Percentiles rank a stretch among this genome's conserved stretches.
Evolutionary conservation across 2,329 filamentous ascomycete genomes (phyloP).

Genomic region (Coniochaeta ligniaria): DNA sequence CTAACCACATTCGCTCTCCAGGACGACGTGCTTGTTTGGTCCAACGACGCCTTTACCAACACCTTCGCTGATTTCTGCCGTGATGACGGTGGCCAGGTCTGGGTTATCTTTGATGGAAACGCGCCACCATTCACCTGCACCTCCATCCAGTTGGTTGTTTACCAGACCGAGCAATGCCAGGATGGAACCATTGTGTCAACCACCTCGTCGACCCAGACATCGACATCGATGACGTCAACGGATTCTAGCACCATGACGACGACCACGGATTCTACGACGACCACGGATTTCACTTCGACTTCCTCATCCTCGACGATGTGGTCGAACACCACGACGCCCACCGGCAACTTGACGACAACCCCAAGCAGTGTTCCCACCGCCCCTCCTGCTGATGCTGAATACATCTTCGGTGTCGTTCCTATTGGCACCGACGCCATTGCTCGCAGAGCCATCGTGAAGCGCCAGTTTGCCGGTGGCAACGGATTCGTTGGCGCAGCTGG

Average conservation of each 20-base stretch:
- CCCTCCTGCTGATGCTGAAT: not conserved
- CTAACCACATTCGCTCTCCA: conserved; percentile 12
- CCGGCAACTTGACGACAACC: not conserved
- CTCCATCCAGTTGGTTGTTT: not conserved
- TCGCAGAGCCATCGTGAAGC: not conserved
- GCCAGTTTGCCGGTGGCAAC: conserved; percentile 9
- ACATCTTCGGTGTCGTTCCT: conserved; percentile 14
- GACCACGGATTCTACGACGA: not conserved
- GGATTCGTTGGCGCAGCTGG: conserved; percentile 17
- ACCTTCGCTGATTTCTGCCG: conserved; percentile 19
- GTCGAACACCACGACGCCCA: not conserved
- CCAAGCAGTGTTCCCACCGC: not conserved
- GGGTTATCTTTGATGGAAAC: conserved; percentile 10
- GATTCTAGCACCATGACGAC: not conserved
- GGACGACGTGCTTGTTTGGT: conserved; percentile 16
- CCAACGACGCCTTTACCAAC: conserved; percentile 15
- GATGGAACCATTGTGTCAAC: not conserved
- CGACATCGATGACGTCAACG: not conserved
- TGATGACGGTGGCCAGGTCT: conserved; percentile 12
- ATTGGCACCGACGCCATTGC: not conserved
- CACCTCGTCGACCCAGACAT: not conserved
- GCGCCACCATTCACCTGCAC: conserved; percentile 11
- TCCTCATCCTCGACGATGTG: not conserved
- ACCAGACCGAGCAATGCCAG: not conserved
- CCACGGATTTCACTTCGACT: not conserved